These are phyloP conservation scores for Pisolithus thermaeus DNA, from an alignment of 1,284 basidiomycete species.

Conservation along the genomic window DNA sequence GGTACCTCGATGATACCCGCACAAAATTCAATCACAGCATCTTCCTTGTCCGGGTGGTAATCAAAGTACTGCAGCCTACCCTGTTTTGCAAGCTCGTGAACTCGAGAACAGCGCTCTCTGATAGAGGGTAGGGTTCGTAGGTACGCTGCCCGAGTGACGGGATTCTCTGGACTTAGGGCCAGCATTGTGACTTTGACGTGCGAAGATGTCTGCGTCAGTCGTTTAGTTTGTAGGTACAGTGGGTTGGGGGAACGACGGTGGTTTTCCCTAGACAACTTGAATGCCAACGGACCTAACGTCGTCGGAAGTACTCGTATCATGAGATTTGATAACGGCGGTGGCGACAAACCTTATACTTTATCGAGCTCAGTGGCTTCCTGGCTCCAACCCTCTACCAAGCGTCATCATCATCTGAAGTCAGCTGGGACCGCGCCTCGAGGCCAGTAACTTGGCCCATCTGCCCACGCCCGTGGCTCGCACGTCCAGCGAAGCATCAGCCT, in stretches of 20 bases:
- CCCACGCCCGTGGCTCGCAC: background rate
- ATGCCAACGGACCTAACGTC: too few relatives aligned
- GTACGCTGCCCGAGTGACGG: slow-evolving; percentile 50
- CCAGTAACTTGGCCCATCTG: background rate
- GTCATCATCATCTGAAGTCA: background rate
- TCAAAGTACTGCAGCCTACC: slow-evolving; percentile 82
- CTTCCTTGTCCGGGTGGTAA: slow-evolving; percentile 74
- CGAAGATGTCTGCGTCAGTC: background rate
- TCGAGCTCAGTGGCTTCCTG: background rate
- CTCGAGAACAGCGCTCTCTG: slow-evolving; percentile 75
- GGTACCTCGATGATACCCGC: slow-evolving; percentile 71
- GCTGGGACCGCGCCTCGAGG: background rate
- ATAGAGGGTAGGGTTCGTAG: slow-evolving; percentile 85
- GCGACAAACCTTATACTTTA: too few relatives aligned
- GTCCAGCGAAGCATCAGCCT: background rate
- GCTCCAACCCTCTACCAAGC: slow-evolving; percentile 2
- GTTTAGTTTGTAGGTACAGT: too few relatives aligned
- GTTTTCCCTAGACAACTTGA: too few relatives aligned
- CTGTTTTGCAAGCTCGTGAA: slow-evolving; percentile 70
- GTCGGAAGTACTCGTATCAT: too few relatives aligned
- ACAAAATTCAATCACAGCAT: slow-evolving; percentile 75
- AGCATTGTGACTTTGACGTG: slow-evolving; percentile 3
- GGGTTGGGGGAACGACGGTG: too few relatives aligned
- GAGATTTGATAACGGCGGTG: too few relatives aligned
- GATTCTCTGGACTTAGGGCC: slow-evolving; percentile 7